Evolutionary conservation across 495 filamentous ascomycete genomes (phyloP).

Genomic region (Podospora australis): DNA sequence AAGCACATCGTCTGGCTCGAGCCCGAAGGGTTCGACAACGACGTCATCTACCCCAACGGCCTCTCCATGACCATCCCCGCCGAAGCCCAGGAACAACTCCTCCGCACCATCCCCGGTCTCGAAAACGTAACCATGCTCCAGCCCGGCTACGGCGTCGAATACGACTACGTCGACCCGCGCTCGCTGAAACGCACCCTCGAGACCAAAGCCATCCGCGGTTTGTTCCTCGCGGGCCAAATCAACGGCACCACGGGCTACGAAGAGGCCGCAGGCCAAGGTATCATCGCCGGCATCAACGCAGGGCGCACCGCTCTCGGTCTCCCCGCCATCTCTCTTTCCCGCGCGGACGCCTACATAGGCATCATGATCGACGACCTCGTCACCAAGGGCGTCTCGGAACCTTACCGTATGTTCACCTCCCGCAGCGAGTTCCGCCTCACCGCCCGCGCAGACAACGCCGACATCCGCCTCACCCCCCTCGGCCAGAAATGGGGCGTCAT

Average conservation of each 20-base stretch:
- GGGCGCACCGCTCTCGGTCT: constrained; percentile 68
- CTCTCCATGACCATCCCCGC: constrained; percentile 94
- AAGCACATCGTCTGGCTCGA: constrained; percentile 91
- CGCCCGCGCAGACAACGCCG: constrained; percentile 87
- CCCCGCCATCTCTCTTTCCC: constrained; percentile 57
- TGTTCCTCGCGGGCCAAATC: constrained; percentile 94
- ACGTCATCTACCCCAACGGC: constrained; percentile 93
- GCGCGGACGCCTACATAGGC: constrained; percentile 91
- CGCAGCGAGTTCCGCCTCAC: constrained; percentile 93
- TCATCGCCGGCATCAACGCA: constrained; percentile 90
- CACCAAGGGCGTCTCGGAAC: constrained; percentile 94
- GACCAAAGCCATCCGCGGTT: constrained; percentile 82
- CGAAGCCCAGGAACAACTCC: constrained; percentile 73
- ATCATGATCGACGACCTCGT: constrained; percentile 99
- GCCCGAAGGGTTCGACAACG: constrained; percentile 87
- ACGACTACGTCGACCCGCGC: constrained; percentile 96
- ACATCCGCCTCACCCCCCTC: constrained; percentile 73
- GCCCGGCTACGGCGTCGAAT: constrained; percentile 95
- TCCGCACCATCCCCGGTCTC: constrained; percentile 77
- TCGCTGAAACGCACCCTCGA: constrained; percentile 80
- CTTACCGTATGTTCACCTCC: constrained; percentile 98
- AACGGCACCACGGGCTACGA: constrained; percentile 98
- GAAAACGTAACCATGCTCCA: constrained; percentile 92
- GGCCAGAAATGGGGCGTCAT: constrained; percentile 75
- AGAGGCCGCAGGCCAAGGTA: constrained; percentile 89